phyloP scores from a whole-genome alignment of 495 filamentous ascomycete genomes.

The Neurospora terricola region DNA sequence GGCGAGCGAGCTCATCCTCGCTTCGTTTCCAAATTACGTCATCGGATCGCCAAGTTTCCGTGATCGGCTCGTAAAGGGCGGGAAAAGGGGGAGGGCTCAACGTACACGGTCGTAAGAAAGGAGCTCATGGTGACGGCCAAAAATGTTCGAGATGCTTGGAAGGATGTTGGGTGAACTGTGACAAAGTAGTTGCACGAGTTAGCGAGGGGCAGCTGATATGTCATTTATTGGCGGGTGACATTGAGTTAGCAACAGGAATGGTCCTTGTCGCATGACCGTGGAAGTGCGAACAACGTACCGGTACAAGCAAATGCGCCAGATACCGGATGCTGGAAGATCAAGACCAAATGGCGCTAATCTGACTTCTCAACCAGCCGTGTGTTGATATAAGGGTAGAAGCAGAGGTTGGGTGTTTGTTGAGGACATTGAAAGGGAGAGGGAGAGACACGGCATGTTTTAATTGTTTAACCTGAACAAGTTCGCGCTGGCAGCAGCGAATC shows the following conservation, averaged over 20 bases:
- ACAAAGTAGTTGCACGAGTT: neutral
- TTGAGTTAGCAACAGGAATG: constrained; percentile 1
- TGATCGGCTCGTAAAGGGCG: neutral
- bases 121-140: constrained; percentile 21
- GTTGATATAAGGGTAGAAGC: neutral
- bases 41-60: constrained; percentile 1
- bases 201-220: neutral
- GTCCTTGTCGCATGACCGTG: constrained; percentile 3
- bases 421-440: neutral
- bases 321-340: neutral
- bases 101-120: constrained; percentile 30
- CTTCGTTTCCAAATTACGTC: constrained; percentile 1
- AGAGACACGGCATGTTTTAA: neutral
- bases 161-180: constrained; percentile 17
- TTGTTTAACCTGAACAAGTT: neutral
- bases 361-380: neutral
- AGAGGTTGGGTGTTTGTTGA: neutral
- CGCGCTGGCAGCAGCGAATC: constrained; percentile 13
- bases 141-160: neutral
- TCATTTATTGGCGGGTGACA: constrained; percentile 22
- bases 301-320: constrained; percentile 1
- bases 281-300: constrained; percentile 8
- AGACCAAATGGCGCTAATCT: neutral
- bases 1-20: neutral
- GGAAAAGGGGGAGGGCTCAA: constrained; percentile 2